phyloP scores from a whole-genome alignment of 306 rosid species.

The Biancaea sappan region DNA sequence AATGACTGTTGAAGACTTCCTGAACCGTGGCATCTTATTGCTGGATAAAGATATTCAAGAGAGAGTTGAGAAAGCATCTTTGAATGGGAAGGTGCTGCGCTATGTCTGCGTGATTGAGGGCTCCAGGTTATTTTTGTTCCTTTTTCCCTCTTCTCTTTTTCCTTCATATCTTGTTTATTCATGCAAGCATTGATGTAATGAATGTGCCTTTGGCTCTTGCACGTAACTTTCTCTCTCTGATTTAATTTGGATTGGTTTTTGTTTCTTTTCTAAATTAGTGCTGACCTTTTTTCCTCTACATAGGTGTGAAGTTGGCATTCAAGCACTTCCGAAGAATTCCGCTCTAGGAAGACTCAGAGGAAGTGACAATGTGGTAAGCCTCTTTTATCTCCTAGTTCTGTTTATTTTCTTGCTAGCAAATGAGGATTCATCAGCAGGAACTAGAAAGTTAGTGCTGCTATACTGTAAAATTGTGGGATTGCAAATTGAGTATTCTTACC shows the following conservation, averaged over 20 bases:
- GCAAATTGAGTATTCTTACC: background rate
- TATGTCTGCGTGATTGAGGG: slow-evolving; percentile 78
- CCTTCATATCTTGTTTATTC: slow-evolving; percentile 25
- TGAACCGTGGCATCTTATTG: slow-evolving; percentile 54
- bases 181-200: slow-evolving; percentile 24
- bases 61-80: slow-evolving; percentile 82
- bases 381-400: slow-evolving; percentile 15
- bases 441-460: background rate
- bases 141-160: slow-evolving; percentile 24
- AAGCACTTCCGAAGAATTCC: slow-evolving; percentile 78
- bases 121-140: slow-evolving; percentile 49
- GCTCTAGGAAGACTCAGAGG: slow-evolving; percentile 90
- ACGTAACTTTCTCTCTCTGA: background rate
- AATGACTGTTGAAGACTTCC: slow-evolving; percentile 73
- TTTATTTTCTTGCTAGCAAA: background rate
- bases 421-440: background rate
- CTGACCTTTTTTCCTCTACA: slow-evolving; percentile 6
- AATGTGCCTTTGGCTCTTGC: background rate
- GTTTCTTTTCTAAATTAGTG: slow-evolving; percentile 12
- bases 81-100: slow-evolving; percentile 77
- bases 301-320: slow-evolving; percentile 92
- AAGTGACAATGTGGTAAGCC: slow-evolving; percentile 91
- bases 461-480: background rate
- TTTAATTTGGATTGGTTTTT: background rate
- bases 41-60: slow-evolving; percentile 73